phyloP scores from a whole-genome alignment of 164 flowering plant genomes.

The Platanus orientalis region DNA sequence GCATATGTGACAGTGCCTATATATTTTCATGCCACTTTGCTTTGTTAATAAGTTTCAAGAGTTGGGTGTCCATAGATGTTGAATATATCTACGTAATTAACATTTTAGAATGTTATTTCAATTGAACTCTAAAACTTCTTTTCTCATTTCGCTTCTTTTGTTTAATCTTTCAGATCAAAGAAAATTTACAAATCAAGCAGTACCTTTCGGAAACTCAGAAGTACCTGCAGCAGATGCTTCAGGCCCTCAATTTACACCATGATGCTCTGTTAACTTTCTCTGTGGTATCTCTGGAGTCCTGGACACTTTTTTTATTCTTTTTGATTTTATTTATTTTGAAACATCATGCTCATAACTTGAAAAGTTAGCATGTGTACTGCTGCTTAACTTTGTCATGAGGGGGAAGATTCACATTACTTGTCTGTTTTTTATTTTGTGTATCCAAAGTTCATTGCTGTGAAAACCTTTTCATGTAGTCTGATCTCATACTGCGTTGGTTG shows the following conservation, averaged over 20 bases:
- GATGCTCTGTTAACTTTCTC: constrained; percentile 12
- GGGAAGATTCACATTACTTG: too few relatives aligned
- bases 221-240: constrained; percentile 27
- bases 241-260: constrained; percentile 18
- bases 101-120: background rate
- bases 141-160: background rate
- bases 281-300: constrained; percentile 17
- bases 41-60: background rate
- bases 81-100: background rate
- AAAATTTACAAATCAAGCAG: constrained; percentile 17
- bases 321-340: background rate
- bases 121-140: background rate
- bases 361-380: background rate
- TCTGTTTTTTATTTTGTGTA: too few relatives aligned
- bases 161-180: constrained; percentile 20
- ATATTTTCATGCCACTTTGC: background rate
- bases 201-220: constrained; percentile 10
- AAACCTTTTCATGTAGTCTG: too few relatives aligned
- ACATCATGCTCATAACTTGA: background rate
- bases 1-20: too few relatives aligned
- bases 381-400: background rate
- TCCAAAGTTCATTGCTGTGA: too few relatives aligned
- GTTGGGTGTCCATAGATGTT: background rate
- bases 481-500: too few relatives aligned
- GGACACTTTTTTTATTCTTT: background rate